phyloP scores from a whole-genome alignment of 148 eudicot species.

The Vaccinium corymbosum region DNA sequence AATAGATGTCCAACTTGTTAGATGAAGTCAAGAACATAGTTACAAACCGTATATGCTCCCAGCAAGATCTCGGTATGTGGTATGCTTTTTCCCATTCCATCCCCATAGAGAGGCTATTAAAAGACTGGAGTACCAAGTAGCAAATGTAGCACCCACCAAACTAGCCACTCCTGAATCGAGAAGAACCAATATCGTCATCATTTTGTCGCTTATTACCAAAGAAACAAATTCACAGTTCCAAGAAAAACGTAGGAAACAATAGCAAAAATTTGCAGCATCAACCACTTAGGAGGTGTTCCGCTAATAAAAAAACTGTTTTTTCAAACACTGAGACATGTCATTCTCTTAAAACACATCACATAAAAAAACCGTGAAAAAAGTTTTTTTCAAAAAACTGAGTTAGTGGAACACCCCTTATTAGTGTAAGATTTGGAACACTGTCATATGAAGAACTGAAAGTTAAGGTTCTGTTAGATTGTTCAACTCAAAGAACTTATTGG shows the following conservation, averaged over 20 bases:
- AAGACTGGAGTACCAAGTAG: slow-evolving; percentile 46
- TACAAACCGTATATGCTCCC: slow-evolving; percentile 34
- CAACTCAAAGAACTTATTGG: too few relatives aligned
- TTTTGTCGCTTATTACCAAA: neutral
- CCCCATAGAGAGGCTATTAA: slow-evolving; percentile 40
- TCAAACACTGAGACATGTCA: too few relatives aligned
- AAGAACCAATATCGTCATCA: neutral
- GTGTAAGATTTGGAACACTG: neutral
- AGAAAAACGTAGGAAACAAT: neutral
- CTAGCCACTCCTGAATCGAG: slow-evolving; percentile 29
- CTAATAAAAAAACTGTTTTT: too few relatives aligned
- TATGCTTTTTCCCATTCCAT: slow-evolving; percentile 46
- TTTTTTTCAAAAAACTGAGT: too few relatives aligned
- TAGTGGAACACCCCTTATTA: too few relatives aligned
- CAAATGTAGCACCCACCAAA: slow-evolving; percentile 38
- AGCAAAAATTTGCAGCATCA: neutral
- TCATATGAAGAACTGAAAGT: too few relatives aligned
- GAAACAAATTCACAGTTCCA: neutral
- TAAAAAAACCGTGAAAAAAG: too few relatives aligned
- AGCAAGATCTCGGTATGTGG: slow-evolving; percentile 42
- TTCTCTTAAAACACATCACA: too few relatives aligned
- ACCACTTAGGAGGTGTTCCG: neutral
- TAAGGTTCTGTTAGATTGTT: too few relatives aligned
- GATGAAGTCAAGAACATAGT: neutral
- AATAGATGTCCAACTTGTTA: too few relatives aligned